Conservation (phyloP, 2,329 filamentous ascomycete species). For the Sclerotinia glacialis region DNA sequence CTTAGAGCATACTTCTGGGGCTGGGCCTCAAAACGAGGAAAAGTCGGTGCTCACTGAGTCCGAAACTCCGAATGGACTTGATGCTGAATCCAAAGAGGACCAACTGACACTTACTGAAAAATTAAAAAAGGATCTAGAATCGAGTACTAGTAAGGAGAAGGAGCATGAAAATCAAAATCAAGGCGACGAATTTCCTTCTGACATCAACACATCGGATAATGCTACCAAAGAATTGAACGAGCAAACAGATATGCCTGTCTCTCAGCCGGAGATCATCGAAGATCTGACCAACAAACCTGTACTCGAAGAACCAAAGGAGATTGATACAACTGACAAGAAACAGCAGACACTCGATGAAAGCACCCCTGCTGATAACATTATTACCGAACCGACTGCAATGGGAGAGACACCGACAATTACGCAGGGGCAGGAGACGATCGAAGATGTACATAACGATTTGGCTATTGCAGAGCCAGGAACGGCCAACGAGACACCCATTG, state of each 20-base stretch:
- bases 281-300: neutral
- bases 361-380: neutral
- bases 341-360: neutral
- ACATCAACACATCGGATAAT: slow-evolving; percentile 22
- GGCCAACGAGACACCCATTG: neutral
- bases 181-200: slow-evolving; percentile 1
- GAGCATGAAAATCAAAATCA: slow-evolving; percentile 6
- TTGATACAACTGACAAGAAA: neutral
- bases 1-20: neutral
- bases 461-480: neutral
- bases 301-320: neutral
- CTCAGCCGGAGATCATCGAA: slow-evolving; percentile 2
- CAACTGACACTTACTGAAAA: slow-evolving; percentile 35
- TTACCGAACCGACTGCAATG: neutral
- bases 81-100: slow-evolving; percentile 32
- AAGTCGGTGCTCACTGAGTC: slow-evolving; percentile 10
- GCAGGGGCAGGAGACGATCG: neutral
- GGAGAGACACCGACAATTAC: neutral
- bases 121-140: slow-evolving; percentile 35
- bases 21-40: slow-evolving; percentile 15
- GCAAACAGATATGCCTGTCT: neutral
- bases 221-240: slow-evolving; percentile 25
- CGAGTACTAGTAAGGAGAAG: slow-evolving; percentile 42
- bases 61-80: slow-evolving; percentile 25
- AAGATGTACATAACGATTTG: neutral